Percentiles rank a stretch among this genome's conserved stretches.
phyloP scores from a whole-genome alignment of 2,329 filamentous ascomycete species.

The Penicillium frequentans region DNA sequence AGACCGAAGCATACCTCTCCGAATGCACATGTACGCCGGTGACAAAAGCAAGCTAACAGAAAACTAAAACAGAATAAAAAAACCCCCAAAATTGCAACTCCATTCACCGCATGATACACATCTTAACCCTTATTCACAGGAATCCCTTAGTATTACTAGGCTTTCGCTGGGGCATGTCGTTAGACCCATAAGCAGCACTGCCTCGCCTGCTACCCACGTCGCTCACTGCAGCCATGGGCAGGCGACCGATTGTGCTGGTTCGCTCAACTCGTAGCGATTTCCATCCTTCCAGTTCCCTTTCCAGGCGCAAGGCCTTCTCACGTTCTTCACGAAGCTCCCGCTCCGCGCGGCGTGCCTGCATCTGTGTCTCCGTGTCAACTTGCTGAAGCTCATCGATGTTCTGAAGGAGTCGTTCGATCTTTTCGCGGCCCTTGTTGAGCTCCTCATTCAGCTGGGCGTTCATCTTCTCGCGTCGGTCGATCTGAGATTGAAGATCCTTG shows the following conservation, averaged over 20 bases:
- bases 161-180: conserved; percentile 64
- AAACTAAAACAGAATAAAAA: conserved; percentile 11
- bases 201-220: conserved; percentile 42
- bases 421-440: conserved; percentile 80
- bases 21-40: conserved; percentile 17
- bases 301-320: conserved; percentile 77
- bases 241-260: conserved; percentile 35
- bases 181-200: conserved; percentile 39
- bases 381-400: conserved; percentile 94
- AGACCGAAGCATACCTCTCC: conserved; percentile 9
- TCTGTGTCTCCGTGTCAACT: conserved; percentile 76
- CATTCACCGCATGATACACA: conserved; percentile 17
- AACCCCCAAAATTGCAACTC: conserved; percentile 15
- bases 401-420: conserved; percentile 81
- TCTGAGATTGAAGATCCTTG: conserved; percentile 87
- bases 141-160: conserved; percentile 79
- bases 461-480: conserved; percentile 90
- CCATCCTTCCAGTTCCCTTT: conserved; percentile 82
- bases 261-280: conserved; percentile 70
- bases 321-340: conserved; percentile 85
- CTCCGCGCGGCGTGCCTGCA: conserved; percentile 81
- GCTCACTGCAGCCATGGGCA: conserved; percentile 34
- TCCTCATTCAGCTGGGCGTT: conserved; percentile 80
- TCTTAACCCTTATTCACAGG: conserved; percentile 48
- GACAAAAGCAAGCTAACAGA: neutral